phyloP scores from a whole-genome alignment of 371 early-diverging fungal genomes.

The Actinomucor elegans region DNA sequence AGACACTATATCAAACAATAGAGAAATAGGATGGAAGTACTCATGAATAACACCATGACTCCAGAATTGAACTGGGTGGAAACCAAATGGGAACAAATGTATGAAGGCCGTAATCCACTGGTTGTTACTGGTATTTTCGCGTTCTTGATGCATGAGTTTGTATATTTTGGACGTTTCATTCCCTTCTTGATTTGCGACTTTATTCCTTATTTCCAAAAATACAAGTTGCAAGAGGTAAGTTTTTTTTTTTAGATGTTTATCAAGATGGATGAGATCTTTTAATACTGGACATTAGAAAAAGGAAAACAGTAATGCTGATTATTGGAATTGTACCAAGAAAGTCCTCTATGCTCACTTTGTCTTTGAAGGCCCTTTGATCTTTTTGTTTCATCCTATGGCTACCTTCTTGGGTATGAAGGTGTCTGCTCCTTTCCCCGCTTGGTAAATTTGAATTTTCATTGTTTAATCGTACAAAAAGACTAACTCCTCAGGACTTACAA shows the following conservation, averaged over 20 bases:
- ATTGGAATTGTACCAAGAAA: constrained; percentile 76
- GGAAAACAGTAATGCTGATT: constrained; percentile 62
- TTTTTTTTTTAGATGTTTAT: not conserved
- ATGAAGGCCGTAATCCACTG: constrained; percentile 72
- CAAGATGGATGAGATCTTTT: not conserved
- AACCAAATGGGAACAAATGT: constrained; percentile 60
- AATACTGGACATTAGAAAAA: constrained; percentile 50
- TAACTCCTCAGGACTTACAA: not conserved
- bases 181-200: constrained; percentile 75
- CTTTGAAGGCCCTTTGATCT: constrained; percentile 86
- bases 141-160: constrained; percentile 75
- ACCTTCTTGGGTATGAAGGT: constrained; percentile 84
- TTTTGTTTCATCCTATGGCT: constrained; percentile 85
- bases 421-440: constrained; percentile 82
- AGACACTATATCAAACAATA: not conserved
- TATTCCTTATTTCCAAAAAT: constrained; percentile 75
- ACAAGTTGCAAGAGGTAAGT: constrained; percentile 79
- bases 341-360: constrained; percentile 77
- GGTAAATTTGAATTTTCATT: constrained; percentile 55
- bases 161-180: constrained; percentile 79
- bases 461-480: not conserved
- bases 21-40: constrained; percentile 8
- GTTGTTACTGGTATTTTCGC: constrained; percentile 67
- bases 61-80: constrained; percentile 24
- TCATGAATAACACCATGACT: constrained; percentile 2